phyloP scores from a whole-genome alignment of 345 rosid species.

The Carallia brachiata region DNA sequence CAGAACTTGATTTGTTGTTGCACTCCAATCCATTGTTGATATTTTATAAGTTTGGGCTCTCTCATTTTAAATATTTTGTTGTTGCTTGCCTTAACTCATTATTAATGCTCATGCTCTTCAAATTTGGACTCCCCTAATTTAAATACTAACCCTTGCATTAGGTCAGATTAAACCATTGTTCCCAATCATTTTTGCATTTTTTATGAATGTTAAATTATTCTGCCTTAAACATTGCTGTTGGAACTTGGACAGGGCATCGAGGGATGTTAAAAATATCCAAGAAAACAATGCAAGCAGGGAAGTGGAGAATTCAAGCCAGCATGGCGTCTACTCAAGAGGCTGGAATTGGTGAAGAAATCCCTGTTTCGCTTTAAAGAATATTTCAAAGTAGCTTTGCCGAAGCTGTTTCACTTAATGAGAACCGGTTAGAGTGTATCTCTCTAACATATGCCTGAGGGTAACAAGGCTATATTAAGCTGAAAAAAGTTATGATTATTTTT shows the following conservation, averaged over 20 bases:
- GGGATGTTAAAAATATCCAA: constrained; percentile 58
- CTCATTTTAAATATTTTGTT: no score
- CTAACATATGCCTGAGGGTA: constrained; percentile 7
- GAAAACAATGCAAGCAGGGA: constrained; percentile 61
- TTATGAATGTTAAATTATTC: neutral
- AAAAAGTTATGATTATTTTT: no score
- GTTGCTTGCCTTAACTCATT: no score
- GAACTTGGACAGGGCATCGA: constrained; percentile 63
- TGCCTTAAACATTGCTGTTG: constrained; percentile 41
- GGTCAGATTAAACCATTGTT: neutral
- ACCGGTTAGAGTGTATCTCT: constrained; percentile 4
- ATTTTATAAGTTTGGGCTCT: no score
- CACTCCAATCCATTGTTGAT: no score
- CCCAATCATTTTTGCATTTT: neutral
- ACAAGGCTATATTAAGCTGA: constrained; percentile 9
- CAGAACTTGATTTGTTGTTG: no score
- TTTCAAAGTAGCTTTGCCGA: constrained; percentile 60
- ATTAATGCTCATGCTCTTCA: no score
- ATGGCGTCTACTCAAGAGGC: constrained; percentile 18
- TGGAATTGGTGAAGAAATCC: constrained; percentile 24
- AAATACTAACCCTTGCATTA: no score
- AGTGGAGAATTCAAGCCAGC: constrained; percentile 46
- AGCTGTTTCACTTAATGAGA: constrained; percentile 41
- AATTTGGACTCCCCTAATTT: no score
- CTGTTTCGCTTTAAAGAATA: constrained; percentile 37